Evolutionary conservation across 2,329 filamentous ascomycete genomes (phyloP).

Genomic region (Paecilomyces variotii): DNA sequence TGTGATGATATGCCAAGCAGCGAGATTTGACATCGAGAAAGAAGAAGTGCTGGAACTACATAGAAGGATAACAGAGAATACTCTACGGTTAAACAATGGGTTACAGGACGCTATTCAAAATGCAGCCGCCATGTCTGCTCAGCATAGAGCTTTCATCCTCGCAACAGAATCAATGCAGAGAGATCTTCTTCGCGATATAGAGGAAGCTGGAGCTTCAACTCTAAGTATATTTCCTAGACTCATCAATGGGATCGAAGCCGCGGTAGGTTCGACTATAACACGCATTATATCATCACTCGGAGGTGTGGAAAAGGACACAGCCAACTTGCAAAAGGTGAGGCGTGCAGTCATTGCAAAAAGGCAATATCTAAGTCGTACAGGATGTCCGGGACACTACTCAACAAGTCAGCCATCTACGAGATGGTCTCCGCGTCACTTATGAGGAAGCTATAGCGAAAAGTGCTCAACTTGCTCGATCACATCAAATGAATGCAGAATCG

Average conservation of each 20-base stretch:
- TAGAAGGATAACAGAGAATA: constrained; percentile 29
- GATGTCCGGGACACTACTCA: constrained; percentile 20
- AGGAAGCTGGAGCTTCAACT: constrained; percentile 17
- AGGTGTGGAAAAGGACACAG: constrained; percentile 10
- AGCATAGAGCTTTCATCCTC: constrained; percentile 27
- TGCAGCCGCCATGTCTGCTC: constrained; percentile 19
- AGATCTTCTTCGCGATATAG: constrained; percentile 23
- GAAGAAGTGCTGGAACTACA: constrained; percentile 35
- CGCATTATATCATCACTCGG: constrained; percentile 12
- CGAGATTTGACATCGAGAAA: constrained; percentile 51
- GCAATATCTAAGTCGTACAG: constrained; percentile 13
- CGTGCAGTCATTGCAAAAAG: neutral
- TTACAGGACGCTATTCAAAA: constrained; percentile 26
- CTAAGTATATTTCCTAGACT: constrained; percentile 17
- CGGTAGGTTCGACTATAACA: constrained; percentile 14
- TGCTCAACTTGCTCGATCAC: constrained; percentile 17
- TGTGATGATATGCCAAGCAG: constrained; percentile 54
- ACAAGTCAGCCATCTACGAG: constrained; percentile 15
- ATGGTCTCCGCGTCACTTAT: constrained; percentile 17
- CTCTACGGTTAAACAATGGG: constrained; percentile 24
- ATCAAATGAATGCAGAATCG: constrained; percentile 17
- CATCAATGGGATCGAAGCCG: constrained; percentile 16
- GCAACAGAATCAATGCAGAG: constrained; percentile 21
- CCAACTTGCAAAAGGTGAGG: constrained; percentile 16
- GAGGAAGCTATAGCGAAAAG: constrained; percentile 19